Evolutionary conservation across 2,329 filamentous ascomycete species (phyloP), one percentile per base, ranked within the genome.

Genomic region (Phoma sp.): DNA sequence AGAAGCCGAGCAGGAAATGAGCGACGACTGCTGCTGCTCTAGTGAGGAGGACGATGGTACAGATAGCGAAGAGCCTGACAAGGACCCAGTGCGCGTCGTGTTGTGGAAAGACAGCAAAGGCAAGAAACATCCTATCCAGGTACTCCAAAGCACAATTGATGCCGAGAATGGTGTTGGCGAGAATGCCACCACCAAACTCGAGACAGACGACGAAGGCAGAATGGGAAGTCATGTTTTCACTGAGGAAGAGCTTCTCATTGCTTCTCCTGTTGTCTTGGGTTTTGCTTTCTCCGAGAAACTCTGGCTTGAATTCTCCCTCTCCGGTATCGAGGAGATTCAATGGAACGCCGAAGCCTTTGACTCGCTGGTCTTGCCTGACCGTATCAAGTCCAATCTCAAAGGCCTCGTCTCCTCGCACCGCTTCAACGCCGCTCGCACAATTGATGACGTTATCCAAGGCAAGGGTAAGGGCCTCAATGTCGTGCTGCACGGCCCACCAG

Each of bases 251-350:
- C 88, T 95, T 20, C 79, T 96, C 5, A 88, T 96, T 42, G 87
- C 92, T 2, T 93, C 90, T 2, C 89, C 92, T 0, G 87, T 96
- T 0, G 90, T 96, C 0, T 83, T 96, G 1, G 93, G 92, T 0
- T 96, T 96, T 65, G 86, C 91, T 1, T 96, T 96, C 72, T 86
- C 85, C 1, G 91, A 96, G 75, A 96, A 96, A 76, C 80, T 91
- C 9, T 97, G 92, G 93, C 83, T 96, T 0, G 91, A 96, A 71
- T 92, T 96, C 65, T 87, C 87, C 0, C 87, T 97, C 17, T 90
- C 89, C 0, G 87, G 88, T 1, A 83, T 96, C 57, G 84, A 85
- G 37, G 89, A 96, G 4, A 93, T 96, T 57, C 83, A 87, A 29
- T 96, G 90, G 90, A 93, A 96, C 66, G 85, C 90, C 34, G 83